A percentile compares a stretch with the other conserved stretches of the same genome.
These are phyloP conservation scores for Pueraria montana DNA, from an alignment of 306 rosid species.

Conservation along the genomic window DNA sequence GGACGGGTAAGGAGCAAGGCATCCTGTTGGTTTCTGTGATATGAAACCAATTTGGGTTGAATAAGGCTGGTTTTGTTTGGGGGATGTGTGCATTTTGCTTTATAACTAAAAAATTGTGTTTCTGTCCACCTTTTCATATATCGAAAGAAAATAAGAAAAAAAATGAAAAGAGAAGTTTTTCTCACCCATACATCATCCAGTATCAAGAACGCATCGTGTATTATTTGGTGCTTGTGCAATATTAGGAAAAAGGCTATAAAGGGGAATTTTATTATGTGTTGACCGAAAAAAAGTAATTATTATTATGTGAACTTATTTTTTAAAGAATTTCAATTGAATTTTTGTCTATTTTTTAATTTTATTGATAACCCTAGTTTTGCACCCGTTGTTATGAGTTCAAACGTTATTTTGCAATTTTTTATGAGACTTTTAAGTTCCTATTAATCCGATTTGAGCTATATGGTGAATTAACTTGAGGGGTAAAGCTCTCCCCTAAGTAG, in stretches of 20 bases:
- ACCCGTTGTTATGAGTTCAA: too few relatives aligned
- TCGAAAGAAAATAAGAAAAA: conserved; percentile 26
- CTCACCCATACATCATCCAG: neutral
- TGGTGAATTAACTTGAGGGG: too few relatives aligned
- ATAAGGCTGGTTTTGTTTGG: conserved; percentile 56
- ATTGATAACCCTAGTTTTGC: too few relatives aligned
- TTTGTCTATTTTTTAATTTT: too few relatives aligned
- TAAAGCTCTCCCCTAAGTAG: too few relatives aligned
- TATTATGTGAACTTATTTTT: neutral
- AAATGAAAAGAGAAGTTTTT: neutral
- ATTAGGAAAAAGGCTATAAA: too few relatives aligned
- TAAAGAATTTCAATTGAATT: too few relatives aligned
- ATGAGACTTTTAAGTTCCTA: too few relatives aligned
- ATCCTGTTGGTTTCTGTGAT: conserved; percentile 54
- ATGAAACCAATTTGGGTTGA: conserved; percentile 59
- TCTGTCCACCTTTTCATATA: conserved; percentile 27
- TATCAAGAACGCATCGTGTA: neutral
- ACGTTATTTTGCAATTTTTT: too few relatives aligned
- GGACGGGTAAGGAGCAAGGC: conserved; percentile 27
- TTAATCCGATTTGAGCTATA: too few relatives aligned
- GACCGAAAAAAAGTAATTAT: too few relatives aligned
- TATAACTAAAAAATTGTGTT: conserved; percentile 26
- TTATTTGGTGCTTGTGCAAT: neutral
- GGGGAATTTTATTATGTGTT: too few relatives aligned
- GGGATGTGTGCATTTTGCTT: conserved; percentile 49